Evolutionary conservation across 495 filamentous ascomycete species (phyloP).

Genomic region (Parachaetomium inaequale): DNA sequence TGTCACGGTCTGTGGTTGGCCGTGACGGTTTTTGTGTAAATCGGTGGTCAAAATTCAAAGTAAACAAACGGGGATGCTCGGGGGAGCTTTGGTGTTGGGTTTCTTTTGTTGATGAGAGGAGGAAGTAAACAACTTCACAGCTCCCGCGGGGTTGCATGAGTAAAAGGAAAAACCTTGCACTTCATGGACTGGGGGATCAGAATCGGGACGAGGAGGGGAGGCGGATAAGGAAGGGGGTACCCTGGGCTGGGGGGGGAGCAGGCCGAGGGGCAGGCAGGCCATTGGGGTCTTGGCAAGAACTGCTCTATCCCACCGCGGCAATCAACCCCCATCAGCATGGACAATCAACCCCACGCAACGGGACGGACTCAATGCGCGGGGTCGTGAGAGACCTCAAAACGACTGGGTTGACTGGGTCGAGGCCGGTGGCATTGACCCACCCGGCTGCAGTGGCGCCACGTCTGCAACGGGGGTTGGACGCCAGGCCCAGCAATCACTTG

Average conservation of each 20-base stretch:
- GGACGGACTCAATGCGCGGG: slow-evolving; percentile 26
- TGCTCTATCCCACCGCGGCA: slow-evolving; percentile 15
- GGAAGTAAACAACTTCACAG: background rate
- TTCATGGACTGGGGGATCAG: slow-evolving; percentile 5
- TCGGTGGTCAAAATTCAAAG: slow-evolving; percentile 1
- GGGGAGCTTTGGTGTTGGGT: slow-evolving; percentile 4
- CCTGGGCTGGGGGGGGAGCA: slow-evolving; percentile 21
- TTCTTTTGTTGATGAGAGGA: background rate
- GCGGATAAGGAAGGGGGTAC: slow-evolving; percentile 13
- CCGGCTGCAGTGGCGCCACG: slow-evolving; percentile 49
- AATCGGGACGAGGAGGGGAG: slow-evolving; percentile 10
- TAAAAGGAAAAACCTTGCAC: slow-evolving; percentile 14
- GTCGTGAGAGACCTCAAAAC: slow-evolving; percentile 11
- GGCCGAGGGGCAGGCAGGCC: slow-evolving; percentile 14
- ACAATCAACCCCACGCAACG: slow-evolving; percentile 28
- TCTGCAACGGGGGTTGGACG: slow-evolving; percentile 43
- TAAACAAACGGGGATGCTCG: slow-evolving; percentile 14
- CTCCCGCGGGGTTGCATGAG: background rate
- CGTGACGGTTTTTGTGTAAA: slow-evolving; percentile 9
- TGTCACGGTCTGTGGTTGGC: slow-evolving; percentile 26
- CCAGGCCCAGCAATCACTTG: slow-evolving; percentile 23
- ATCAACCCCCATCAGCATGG: slow-evolving; percentile 16
- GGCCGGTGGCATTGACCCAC: slow-evolving; percentile 35
- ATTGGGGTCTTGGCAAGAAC: slow-evolving; percentile 26
- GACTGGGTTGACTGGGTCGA: slow-evolving; percentile 14